A percentile compares a stretch with the other conserved stretches of the same genome.
These are phyloP conservation scores for Laburnicola sp. DNA, from an alignment of 2,329 filamentous ascomycete genomes.

Conservation along the genomic window DNA sequence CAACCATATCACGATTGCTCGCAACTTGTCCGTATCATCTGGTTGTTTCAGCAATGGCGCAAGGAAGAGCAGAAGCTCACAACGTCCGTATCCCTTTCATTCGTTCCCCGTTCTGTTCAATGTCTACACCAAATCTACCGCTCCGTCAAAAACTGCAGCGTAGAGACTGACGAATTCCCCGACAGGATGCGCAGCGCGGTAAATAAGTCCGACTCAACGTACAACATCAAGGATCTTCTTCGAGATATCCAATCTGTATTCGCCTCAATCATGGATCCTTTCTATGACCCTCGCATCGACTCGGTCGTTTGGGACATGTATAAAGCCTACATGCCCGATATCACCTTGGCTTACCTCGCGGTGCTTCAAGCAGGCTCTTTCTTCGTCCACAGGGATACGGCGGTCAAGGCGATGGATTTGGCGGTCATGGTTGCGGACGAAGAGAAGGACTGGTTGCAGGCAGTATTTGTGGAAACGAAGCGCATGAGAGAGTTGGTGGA, in stretches of 20 bases:
- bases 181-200: slow-evolving; percentile 15
- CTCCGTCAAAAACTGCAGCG: too few species aligned
- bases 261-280: slow-evolving; percentile 19
- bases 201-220: slow-evolving; percentile 29
- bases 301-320: slow-evolving; percentile 67
- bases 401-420: slow-evolving; percentile 86
- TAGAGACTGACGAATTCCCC: neutral
- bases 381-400: slow-evolving; percentile 71
- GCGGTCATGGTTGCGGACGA: slow-evolving; percentile 68
- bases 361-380: slow-evolving; percentile 79
- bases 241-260: slow-evolving; percentile 46
- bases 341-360: slow-evolving; percentile 79
- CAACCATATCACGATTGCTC: slow-evolving; percentile 50
- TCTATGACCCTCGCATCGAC: slow-evolving; percentile 36
- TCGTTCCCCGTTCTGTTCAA: neutral
- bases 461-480: slow-evolving; percentile 44
- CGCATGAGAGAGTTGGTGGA: slow-evolving; percentile 52
- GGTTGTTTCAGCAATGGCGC: slow-evolving; percentile 50
- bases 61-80: slow-evolving; percentile 47
- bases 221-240: slow-evolving; percentile 45
- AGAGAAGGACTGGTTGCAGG: slow-evolving; percentile 39
- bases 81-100: slow-evolving; percentile 22
- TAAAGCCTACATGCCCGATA: slow-evolving; percentile 80
- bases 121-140: slow-evolving; percentile 9
- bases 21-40: slow-evolving; percentile 48